These are phyloP conservation scores for Lyophyllum semitale DNA, from an alignment of 768 basidiomycete species.

Conservation along the genomic window DNA sequence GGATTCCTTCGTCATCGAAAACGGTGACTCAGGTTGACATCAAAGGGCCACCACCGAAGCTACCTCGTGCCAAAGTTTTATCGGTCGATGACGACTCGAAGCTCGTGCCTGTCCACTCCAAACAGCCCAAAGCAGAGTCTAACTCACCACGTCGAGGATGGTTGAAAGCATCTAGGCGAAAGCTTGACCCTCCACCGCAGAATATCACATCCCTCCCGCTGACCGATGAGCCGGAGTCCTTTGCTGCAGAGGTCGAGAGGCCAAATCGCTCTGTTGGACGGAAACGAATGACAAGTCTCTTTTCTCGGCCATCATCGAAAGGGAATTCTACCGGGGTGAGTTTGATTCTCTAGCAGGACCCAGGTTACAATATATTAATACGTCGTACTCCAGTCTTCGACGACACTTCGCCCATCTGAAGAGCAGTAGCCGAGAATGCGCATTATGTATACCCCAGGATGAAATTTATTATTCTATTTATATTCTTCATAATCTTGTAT, in stretches of 20 bases:
- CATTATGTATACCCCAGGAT: not conserved
- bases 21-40: conserved; percentile 31
- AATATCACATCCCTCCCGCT: conserved; percentile 33
- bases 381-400: conserved; percentile 5
- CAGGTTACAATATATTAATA: not conserved
- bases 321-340: conserved; percentile 25
- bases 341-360: not conserved
- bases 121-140: conserved; percentile 4
- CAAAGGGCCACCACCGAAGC: conserved; percentile 27
- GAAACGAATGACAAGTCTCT: conserved; percentile 34
- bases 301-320: conserved; percentile 22
- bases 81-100: conserved; percentile 16
- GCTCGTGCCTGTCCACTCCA: conserved; percentile 9
- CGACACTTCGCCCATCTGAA: conserved; percentile 8
- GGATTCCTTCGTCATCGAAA: conserved; percentile 52
- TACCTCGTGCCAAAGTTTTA: conserved; percentile 25
- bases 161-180: conserved; percentile 29
- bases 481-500: not conserved
- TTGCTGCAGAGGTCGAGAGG: conserved; percentile 20
- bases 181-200: conserved; percentile 21
- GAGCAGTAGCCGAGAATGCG: not conserved
- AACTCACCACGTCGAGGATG: conserved; percentile 22
- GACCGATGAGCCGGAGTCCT: conserved; percentile 43
- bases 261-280: conserved; percentile 21
- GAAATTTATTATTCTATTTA: conserved; percentile 9